phyloP scores from a whole-genome alignment of 1,284 basidiomycete species.

The Trichosporon faecale region DNA sequence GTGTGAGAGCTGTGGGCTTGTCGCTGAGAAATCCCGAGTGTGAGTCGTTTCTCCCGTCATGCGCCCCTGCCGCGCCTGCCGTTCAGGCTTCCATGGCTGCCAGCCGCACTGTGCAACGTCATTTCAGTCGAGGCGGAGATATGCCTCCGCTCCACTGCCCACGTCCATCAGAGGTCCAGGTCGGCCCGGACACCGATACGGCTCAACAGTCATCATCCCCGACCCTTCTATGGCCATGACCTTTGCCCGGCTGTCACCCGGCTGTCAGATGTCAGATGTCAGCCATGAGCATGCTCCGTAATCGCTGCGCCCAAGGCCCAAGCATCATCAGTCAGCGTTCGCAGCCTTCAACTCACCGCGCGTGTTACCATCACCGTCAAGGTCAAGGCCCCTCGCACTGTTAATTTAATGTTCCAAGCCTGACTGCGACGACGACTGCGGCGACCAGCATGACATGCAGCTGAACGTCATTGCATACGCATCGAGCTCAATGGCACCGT shows the following conservation, averaged over 20 bases:
- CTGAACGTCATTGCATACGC: too few species aligned
- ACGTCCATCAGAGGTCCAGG: not conserved
- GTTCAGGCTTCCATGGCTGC: not conserved
- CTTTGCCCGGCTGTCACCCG: not conserved
- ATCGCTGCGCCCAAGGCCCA: not conserved
- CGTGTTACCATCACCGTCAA: not conserved
- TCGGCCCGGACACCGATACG: not conserved
- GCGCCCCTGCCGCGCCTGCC: too few species aligned
- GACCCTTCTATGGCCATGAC: too few species aligned
- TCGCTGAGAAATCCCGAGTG: constrained; percentile 9
- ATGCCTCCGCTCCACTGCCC: constrained; percentile 4
- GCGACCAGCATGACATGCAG: too few species aligned
- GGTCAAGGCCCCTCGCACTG: too few species aligned
- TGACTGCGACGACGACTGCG: too few species aligned
- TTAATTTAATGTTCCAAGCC: too few species aligned
- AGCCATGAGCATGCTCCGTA: not conserved
- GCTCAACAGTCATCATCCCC: not conserved
- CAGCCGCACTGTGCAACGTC: not conserved
- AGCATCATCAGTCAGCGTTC: not conserved
- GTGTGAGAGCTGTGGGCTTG: not conserved
- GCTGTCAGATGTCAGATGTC: not conserved
- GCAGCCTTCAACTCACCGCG: not conserved
- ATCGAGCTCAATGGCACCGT: too few species aligned
- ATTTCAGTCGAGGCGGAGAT: constrained; percentile 1
- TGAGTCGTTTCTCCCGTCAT: constrained; percentile 7